Percentiles rank a stretch among this genome's conserved stretches.
Evolutionary conservation across 2,329 filamentous ascomycete genomes (phyloP).

Genomic region (Ceratocystis harringtonii): DNA sequence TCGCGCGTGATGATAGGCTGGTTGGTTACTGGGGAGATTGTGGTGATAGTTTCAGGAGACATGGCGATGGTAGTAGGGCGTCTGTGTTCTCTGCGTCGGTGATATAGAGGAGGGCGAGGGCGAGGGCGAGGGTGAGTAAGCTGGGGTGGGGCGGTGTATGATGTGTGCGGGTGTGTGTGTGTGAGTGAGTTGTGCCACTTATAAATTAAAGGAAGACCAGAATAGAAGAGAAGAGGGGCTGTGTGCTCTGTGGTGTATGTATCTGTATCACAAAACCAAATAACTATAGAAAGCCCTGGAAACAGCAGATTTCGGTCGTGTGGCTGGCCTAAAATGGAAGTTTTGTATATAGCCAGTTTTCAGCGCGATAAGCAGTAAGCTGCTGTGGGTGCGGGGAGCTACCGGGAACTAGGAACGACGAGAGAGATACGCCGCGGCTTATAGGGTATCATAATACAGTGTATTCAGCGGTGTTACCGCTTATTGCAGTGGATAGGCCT

Average conservation of each 20-base stretch:
- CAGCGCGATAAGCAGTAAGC: neutral
- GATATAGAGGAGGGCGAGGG: neutral
- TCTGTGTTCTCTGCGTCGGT: no score
- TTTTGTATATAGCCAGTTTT: neutral
- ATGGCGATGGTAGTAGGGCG: slow-evolving; percentile 25
- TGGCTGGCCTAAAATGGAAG: neutral
- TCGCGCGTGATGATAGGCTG: slow-evolving; percentile 66
- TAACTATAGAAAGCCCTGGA: neutral
- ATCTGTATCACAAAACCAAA: neutral
- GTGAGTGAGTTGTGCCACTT: neutral
- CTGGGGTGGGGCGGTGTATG: neutral
- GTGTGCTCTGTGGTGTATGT: neutral
- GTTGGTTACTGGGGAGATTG: slow-evolving; percentile 83
- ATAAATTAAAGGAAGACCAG: neutral
- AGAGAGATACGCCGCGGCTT: neutral
- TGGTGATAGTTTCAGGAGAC: slow-evolving; percentile 52
- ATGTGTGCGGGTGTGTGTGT: neutral
- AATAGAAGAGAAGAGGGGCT: neutral
- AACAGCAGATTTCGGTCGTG: neutral
- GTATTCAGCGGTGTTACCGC: neutral
- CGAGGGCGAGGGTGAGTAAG: neutral
- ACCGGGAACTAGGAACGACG: neutral
- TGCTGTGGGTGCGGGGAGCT: neutral
- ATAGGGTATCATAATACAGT: neutral
- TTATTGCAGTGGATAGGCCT: neutral